Percentiles rank a stretch among this genome's conserved stretches.
phyloP scores from a whole-genome alignment of 75 land plant species.

The Isoetes taiwanensis region DNA sequence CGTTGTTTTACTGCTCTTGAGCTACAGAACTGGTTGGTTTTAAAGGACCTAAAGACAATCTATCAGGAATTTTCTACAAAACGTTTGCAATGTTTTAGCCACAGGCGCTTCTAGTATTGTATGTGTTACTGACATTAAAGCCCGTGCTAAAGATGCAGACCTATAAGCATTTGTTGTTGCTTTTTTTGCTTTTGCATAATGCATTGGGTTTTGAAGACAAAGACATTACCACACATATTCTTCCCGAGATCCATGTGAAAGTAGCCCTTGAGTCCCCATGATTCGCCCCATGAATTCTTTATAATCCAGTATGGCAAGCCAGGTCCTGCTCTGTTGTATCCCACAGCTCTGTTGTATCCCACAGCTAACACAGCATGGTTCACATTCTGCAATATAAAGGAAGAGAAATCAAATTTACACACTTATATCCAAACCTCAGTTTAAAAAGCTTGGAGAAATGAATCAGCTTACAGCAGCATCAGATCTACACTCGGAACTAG shows the following conservation, averaged over 20 bases:
- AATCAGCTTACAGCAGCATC: constrained; percentile 49
- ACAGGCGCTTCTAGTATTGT: too few relatives aligned
- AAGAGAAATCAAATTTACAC: background rate
- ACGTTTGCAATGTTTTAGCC: too few relatives aligned
- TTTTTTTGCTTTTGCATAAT: too few relatives aligned
- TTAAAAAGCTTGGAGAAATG: background rate
- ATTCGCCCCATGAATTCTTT: constrained; percentile 90
- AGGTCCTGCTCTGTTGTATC: constrained; percentile 53
- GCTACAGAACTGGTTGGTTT: too few relatives aligned
- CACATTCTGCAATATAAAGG: constrained; percentile 83
- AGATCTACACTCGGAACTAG: constrained; percentile 43
- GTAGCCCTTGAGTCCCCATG: constrained; percentile 77
- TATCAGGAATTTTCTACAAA: too few relatives aligned
- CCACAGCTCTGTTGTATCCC: too few relatives aligned
- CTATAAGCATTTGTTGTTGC: too few relatives aligned
- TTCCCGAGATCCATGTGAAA: constrained; percentile 94
- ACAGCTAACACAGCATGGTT: constrained; percentile 95
- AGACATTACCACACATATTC: constrained; percentile 99
- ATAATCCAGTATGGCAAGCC: constrained; percentile 81
- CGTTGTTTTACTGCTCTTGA: too few relatives aligned
- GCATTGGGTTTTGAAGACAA: too few relatives aligned
- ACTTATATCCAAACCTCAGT: background rate
- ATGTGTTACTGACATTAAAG: too few relatives aligned
- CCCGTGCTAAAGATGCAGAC: too few relatives aligned
- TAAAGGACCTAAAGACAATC: too few relatives aligned